phyloP scores from a whole-genome alignment of 345 rosid genomes.

The Dimocarpus longan region DNA sequence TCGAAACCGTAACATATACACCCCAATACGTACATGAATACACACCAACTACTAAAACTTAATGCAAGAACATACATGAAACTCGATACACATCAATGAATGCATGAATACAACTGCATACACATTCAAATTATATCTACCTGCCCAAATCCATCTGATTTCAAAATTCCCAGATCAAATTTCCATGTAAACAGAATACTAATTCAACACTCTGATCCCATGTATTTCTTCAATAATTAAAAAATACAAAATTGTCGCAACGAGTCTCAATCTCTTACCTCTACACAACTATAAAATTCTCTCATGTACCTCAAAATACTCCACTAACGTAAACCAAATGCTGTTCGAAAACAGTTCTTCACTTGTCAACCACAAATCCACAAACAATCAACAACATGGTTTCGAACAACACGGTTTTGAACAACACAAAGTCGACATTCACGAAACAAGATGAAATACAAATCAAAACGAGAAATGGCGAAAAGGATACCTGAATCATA shows the following conservation, averaged over 20 bases:
- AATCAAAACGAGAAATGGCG: neutral
- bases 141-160: too few relatives aligned
- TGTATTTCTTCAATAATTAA: too few relatives aligned
- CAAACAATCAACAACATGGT: neutral
- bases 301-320: neutral
- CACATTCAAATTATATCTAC: too few relatives aligned
- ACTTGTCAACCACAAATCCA: neutral
- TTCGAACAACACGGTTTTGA: neutral
- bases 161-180: too few relatives aligned
- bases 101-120: too few relatives aligned
- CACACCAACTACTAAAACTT: too few relatives aligned
- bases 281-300: neutral
- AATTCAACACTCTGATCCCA: too few relatives aligned
- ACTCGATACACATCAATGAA: too few relatives aligned
- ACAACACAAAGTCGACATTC: neutral
- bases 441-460: neutral
- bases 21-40: too few relatives aligned
- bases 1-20: too few relatives aligned
- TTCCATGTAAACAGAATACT: too few relatives aligned
- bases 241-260: neutral
- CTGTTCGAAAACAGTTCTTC: neutral
- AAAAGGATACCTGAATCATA: conserved; percentile 85
- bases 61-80: too few relatives aligned
- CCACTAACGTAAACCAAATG: neutral
- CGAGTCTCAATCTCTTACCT: neutral